A percentile compares a stretch with the other conserved stretches of the same genome.
phyloP scores from a whole-genome alignment of 164 flowering plant genomes.

The Dillenia suffruticosa region DNA sequence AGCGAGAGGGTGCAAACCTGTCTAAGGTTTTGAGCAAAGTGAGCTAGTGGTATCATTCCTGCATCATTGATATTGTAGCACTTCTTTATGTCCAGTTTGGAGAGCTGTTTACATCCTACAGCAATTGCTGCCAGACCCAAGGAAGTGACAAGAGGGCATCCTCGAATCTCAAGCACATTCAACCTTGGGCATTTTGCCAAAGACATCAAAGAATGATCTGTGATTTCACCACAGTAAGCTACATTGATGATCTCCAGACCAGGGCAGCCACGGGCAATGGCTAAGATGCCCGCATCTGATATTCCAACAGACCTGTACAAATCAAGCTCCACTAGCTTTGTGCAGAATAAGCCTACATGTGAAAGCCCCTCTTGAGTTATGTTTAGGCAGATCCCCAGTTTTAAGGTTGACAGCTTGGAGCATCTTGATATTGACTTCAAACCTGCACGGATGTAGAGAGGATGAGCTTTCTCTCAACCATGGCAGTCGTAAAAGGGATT shows the following conservation, averaged over 20 bases:
- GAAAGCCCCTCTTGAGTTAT: constrained; percentile 66
- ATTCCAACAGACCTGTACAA: constrained; percentile 75
- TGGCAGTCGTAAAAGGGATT: no score
- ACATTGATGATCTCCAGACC: constrained; percentile 64
- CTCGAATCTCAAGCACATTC: constrained; percentile 67
- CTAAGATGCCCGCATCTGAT: constrained; percentile 60
- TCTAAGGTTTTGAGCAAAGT: constrained; percentile 63
- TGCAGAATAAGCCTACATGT: constrained; percentile 52
- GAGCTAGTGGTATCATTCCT: constrained; percentile 80
- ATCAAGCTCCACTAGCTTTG: constrained; percentile 76
- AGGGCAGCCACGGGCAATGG: constrained; percentile 62
- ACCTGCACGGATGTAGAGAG: constrained; percentile 38
- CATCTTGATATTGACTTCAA: constrained; percentile 68
- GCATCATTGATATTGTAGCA: constrained; percentile 64
- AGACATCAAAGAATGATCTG: constrained; percentile 55
- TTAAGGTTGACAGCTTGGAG: constrained; percentile 49
- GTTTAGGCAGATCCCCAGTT: constrained; percentile 81
- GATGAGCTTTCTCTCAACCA: neutral
- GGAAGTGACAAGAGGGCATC: constrained; percentile 65
- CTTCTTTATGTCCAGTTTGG: constrained; percentile 71
- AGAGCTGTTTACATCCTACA: constrained; percentile 60
- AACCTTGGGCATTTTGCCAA: constrained; percentile 62
- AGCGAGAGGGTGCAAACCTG: constrained; percentile 29
- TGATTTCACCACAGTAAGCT: constrained; percentile 63
- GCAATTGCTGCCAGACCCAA: constrained; percentile 64